Evolutionary conservation across 2,329 filamentous ascomycete genomes (phyloP), one percentile per base, ranked within the genome.

Genomic region (Trichothecium roseum): DNA sequence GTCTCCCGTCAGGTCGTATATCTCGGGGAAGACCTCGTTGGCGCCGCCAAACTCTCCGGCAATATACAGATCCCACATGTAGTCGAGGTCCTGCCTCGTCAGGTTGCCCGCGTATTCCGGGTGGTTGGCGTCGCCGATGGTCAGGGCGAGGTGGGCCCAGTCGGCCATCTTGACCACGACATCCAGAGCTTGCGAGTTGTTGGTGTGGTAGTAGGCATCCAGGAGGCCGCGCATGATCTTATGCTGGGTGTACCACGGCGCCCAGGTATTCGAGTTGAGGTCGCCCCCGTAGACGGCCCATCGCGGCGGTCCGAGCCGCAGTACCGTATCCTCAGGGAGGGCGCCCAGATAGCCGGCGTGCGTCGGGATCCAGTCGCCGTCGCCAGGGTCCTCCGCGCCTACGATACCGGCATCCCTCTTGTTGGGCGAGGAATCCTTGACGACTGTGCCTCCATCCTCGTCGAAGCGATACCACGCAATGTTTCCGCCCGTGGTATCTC

Each of bases 51-150:
- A 55, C 31, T 55, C 53, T 14, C 53, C 52, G 4, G 45, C 52
- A 31, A 54, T 55, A 28, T 54, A 54, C 2, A 55, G 39, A 28
- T 55, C 53, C 53, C 52, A 55, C 52, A 55, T 55, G 37, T 48
- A 52, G 42, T 55, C 55, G n/a, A 55, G 49, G 32, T 55, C 47
- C 26, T 46, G 46, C 26, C 52, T 39, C 1, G 50, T 55, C 33
- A 55, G 17, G 30, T 54, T 55, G 16, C 51, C 53, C 1, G 35
- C 37, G 38, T 55, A 55, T n/a, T 40, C 38, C 4, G 52, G 45
- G 10, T 55, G 46, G 28, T 55, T 55, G 39, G 52, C 53, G 39
- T 55, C 53, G 9, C 52, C 53, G 4, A 52, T 42, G 10, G 49
- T 55, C 30, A 55, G 40, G 5, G 53, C 53, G 15, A 55, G 51